phyloP scores from a whole-genome alignment of 495 filamentous ascomycete genomes.

The Penicillium samsonianum region DNA sequence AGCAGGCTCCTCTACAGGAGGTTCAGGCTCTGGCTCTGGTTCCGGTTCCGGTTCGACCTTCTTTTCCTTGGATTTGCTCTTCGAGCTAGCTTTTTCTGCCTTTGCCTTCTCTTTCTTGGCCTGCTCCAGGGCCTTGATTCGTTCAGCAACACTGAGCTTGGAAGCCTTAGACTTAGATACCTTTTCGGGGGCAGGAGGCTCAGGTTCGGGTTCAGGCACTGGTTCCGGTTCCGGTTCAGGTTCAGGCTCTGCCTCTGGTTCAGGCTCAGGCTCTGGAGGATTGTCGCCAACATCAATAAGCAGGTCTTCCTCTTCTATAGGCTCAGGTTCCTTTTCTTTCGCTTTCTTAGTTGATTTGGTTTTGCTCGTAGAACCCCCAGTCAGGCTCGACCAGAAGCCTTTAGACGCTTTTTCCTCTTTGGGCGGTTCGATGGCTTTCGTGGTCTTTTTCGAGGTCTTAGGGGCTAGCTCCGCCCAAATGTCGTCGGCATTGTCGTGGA shows the following conservation, averaged over 20 bases:
- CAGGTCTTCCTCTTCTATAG: conserved; percentile 24
- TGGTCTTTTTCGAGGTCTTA: conserved; percentile 36
- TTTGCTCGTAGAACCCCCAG: conserved; percentile 35
- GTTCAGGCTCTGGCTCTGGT: conserved; percentile 28
- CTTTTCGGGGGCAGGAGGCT: conserved; percentile 19
- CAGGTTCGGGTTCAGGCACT: conserved; percentile 19
- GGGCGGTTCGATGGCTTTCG: conserved; percentile 35
- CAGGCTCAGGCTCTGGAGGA: conserved; percentile 25
- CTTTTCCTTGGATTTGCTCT: conserved; percentile 29
- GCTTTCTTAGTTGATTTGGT: conserved; percentile 36
- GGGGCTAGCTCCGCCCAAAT: conserved; percentile 43
- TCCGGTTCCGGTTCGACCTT: conserved; percentile 34
- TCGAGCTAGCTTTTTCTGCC: conserved; percentile 35
- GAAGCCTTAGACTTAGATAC: conserved; percentile 45
- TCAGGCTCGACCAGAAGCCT: conserved; percentile 50
- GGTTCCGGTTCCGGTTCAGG: conserved; percentile 23
- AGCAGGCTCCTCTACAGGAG: conserved; percentile 19
- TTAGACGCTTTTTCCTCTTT: conserved; percentile 39
- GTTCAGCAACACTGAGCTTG: conserved; percentile 50
- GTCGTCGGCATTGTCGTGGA: conserved; percentile 23
- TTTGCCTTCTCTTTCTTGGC: conserved; percentile 42
- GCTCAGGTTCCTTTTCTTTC: conserved; percentile 32
- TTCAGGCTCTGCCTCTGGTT: conserved; percentile 35
- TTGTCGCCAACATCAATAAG: conserved; percentile 39
- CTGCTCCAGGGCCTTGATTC: conserved; percentile 50